Evolutionary conservation across 1,284 basidiomycete species (phyloP), one percentile per base, ranked within the genome.

Genomic region (Ustilago trichophora): DNA sequence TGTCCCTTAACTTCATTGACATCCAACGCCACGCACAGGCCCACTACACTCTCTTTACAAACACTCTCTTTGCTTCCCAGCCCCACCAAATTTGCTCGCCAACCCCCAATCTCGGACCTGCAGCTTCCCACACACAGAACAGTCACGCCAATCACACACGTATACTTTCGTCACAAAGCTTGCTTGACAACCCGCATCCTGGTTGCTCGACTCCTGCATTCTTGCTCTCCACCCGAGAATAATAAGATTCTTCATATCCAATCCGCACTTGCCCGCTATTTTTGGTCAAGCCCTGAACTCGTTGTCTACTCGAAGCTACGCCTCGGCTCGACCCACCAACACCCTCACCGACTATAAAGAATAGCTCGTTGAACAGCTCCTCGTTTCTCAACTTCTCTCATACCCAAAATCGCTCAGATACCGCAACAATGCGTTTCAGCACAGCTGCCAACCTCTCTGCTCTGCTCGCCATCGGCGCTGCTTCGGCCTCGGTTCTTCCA

Each of bases 401-500:
- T n/a, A n/a, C n/a, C n/a, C n/a, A n/a, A n/a, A n/a, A n/a, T n/a
- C n/a, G n/a, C n/a, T n/a, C n/a, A n/a, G n/a, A n/a, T n/a, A 12
- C 16, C 31, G 3, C 12, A 38, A 56, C 45, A 13, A 69, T 70
- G 67, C 67, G 50, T 46, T 65, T 65, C 57, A 52, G 38, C 34
- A 47, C 49, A 24, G 48, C 52, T 18, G 37, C 41, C 24, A 43
- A 53, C 24, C 24, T 70, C 22, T 49, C 58, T n/a, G 49, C 62
- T 29, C 36, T 70, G 11, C 34, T 65, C 26, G 53, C 67, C 42
- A 13, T 65, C 19, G 53, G 62, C 36, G 36, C 40, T 18, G 62
- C 42, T 6, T 60, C 62, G 4, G 67, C 62, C 16, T 70, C 67
- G 48, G 60, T 57, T 12, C 53, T 70, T 6, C 67, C 67, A 9